Base-by-base conservation (phyloP, 2,329 filamentous ascomycete species). In the Phaeophleospora eucalypticola region DNA sequence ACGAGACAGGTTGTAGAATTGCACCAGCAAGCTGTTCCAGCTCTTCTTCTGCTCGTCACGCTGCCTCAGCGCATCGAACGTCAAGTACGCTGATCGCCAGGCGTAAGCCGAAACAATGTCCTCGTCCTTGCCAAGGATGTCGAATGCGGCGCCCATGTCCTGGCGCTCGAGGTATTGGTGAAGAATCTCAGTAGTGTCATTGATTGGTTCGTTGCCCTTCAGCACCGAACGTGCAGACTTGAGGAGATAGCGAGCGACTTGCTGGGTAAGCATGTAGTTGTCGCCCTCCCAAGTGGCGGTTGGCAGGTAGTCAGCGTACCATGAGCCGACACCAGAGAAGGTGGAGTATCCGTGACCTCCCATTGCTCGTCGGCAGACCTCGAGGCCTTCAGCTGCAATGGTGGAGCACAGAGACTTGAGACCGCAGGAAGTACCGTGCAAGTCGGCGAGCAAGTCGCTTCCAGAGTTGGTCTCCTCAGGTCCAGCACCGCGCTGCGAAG, bases 241-340 rank as follows among this genome's bases (percentile, higher is more conserved):
- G 54, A 89, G 77, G 37, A 89, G 78, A 60, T 89, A 89, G 48
- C 84, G 79, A 2, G 83, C 83, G 2, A 89, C 85, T 69, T 89
- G 86, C 66, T 89, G 86, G 8, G 84, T 87, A 49, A 89, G 73
- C 85, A 89, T 88, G 71, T 86, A 89, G 72, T 87, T 88, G 70
- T 88, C 86, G 36, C 86, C 86, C 64, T 89, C 86, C 82, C 83
- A 87, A 8, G 84, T 87, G 3, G 74, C 70, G 0, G 79, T 85
- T 14, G 86, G 84, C 1, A 89, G 74, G 63, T 89, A 88, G 65
- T 89, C 85, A 20, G 84, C 76, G 59, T 88, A 89, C 77, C 80
- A 86, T 15, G 78, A 71, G 1, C 84, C 85, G 56, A 90, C 87
- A n/a, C 86, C 86, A 45, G 81, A 81, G 70, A 88, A 87, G 59